Conservation (phyloP, 1,284 basidiomycete species). For the Ganoderma resinaceum region DNA sequence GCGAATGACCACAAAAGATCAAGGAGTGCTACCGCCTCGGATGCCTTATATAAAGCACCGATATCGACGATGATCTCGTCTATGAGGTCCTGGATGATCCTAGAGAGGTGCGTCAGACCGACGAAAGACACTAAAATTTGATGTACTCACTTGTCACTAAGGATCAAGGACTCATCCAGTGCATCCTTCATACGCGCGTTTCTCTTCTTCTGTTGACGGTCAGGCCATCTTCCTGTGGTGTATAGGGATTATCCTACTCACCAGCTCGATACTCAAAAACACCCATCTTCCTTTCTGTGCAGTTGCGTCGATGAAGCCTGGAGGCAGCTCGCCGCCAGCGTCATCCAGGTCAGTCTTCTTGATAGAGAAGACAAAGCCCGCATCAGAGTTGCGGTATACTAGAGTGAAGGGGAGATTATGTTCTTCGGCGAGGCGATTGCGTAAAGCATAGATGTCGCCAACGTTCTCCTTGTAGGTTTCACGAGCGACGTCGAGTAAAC, state of each 20-base stretch:
- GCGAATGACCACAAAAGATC: constrained; percentile 91
- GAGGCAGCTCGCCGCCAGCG: constrained; percentile 60
- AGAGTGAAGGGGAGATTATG: constrained; percentile 70
- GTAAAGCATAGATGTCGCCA: constrained; percentile 80
- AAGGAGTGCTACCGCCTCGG: constrained; percentile 87
- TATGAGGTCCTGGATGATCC: constrained; percentile 78
- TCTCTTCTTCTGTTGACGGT: constrained; percentile 70
- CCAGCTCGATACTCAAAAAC: constrained; percentile 85
- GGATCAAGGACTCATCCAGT: constrained; percentile 79
- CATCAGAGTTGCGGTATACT: constrained; percentile 72
- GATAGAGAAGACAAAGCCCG: constrained; percentile 74
- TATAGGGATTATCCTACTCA: constrained; percentile 41
- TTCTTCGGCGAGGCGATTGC: constrained; percentile 61
- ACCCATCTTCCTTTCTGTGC: constrained; percentile 74
- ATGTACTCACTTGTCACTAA: constrained; percentile 73
- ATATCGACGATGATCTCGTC: constrained; percentile 69
- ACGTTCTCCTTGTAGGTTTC: constrained; percentile 93
- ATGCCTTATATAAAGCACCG: constrained; percentile 83
- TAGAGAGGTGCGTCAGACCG: constrained; percentile 34
- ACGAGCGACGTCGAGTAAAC: constrained; percentile 89
- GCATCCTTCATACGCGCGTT: constrained; percentile 87
- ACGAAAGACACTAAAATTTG: background rate
- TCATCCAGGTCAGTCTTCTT: constrained; percentile 65
- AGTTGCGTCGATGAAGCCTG: constrained; percentile 72
- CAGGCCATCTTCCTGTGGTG: background rate